Conservation (phyloP, 768 basidiomycete species). For the Lentinus tigrinus region DNA sequence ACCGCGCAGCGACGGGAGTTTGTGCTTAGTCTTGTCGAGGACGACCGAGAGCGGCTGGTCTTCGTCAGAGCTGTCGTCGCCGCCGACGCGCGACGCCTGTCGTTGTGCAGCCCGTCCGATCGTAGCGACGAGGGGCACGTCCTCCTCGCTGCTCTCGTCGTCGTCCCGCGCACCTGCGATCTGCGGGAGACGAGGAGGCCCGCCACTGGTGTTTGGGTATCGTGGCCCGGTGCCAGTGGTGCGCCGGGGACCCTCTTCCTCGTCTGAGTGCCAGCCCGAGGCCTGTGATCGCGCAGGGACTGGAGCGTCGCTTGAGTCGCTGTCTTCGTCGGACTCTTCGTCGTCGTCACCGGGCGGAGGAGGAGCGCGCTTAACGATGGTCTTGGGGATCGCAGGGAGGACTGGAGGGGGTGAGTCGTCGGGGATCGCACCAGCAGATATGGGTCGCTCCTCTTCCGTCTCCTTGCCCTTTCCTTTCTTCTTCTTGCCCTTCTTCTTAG, state of each 20-base stretch:
- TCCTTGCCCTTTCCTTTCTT: constrained; percentile 48
- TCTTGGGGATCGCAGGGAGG: constrained; percentile 37
- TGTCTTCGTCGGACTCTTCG: constrained; percentile 52
- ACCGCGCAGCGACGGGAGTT: constrained; percentile 41
- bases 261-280: constrained; percentile 57
- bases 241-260: constrained; percentile 54
- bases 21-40: constrained; percentile 45
- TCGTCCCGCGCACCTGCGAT: constrained; percentile 5
- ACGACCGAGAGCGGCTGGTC: constrained; percentile 69
- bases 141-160: constrained; percentile 72
- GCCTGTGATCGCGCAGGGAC: constrained; percentile 1
- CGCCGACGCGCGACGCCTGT: constrained; percentile 30
- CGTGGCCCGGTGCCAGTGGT: constrained; percentile 60
- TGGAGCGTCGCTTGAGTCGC: constrained; percentile 43
- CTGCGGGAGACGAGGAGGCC: constrained; percentile 19
- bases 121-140: constrained; percentile 71
- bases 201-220: constrained; percentile 36
- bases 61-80: constrained; percentile 51
- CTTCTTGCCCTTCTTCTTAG: constrained; percentile 42
- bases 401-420: constrained; percentile 23
- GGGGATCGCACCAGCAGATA: constrained; percentile 1
- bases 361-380: constrained; percentile 28
- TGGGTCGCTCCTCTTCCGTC: constrained; percentile 27
- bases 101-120: constrained; percentile 55
- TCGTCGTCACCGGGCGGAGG: constrained; percentile 34